Evolutionary conservation across 768 basidiomycete species (phyloP).

Genomic region (Terana coerulea): DNA sequence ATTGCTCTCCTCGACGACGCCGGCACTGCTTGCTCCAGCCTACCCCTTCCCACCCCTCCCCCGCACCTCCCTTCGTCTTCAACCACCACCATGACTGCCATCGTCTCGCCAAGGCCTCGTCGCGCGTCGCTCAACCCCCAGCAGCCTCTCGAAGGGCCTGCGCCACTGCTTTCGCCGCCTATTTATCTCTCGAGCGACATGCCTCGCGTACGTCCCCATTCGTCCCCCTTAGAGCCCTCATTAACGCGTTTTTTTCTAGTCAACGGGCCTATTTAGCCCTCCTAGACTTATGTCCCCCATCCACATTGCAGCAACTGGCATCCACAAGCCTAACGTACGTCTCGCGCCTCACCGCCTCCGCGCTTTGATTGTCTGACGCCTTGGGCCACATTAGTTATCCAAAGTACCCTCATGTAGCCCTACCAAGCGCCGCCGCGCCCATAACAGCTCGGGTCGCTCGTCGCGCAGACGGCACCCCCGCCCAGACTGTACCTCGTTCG

Average conservation of each 20-base stretch:
- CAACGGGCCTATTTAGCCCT: slow-evolving; percentile 25
- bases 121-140: slow-evolving; percentile 18
- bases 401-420: slow-evolving; percentile 37
- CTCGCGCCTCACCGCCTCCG: slow-evolving; percentile 17
- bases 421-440: slow-evolving; percentile 32
- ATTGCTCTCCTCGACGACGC: background rate
- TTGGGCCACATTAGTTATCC: slow-evolving; percentile 29
- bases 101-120: slow-evolving; percentile 39
- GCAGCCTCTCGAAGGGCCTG: slow-evolving; percentile 9
- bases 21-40: slow-evolving; percentile 7
- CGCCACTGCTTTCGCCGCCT: slow-evolving; percentile 19
- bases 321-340: slow-evolving; percentile 17
- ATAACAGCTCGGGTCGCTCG: slow-evolving; percentile 35
- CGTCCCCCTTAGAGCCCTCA: slow-evolving; percentile 6
- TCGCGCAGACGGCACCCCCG: slow-evolving; percentile 41
- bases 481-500: slow-evolving; percentile 35
- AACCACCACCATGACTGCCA: slow-evolving; percentile 34
- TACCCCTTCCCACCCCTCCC: slow-evolving; percentile 8
- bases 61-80: slow-evolving; percentile 4
- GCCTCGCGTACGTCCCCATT: slow-evolving; percentile 19
- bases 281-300: slow-evolving; percentile 38
- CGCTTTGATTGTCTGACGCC: slow-evolving; percentile 2
- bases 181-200: slow-evolving; percentile 23
- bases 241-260: slow-evolving; percentile 21
- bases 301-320: slow-evolving; percentile 28